Percentiles rank a stretch among this genome's conserved stretches.
phyloP scores from a whole-genome alignment of 2,329 filamentous ascomycete genomes.

The Ascochyta clinopodiicola region DNA sequence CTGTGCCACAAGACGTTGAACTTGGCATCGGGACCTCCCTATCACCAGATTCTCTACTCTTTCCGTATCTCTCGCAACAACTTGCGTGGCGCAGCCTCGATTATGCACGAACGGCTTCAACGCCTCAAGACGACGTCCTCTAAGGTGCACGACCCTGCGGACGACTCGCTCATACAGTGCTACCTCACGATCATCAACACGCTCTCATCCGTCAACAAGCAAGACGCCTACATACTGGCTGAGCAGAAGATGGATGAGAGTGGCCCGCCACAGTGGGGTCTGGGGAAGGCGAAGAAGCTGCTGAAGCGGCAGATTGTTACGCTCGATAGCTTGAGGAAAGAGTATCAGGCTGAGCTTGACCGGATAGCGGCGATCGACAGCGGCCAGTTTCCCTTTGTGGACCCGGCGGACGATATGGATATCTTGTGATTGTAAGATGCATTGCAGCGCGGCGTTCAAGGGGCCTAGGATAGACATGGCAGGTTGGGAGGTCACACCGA shows the following conservation, averaged over 20 bases:
- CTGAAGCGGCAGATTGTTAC: constrained; percentile 79
- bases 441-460: constrained; percentile 34
- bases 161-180: constrained; percentile 69
- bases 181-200: constrained; percentile 94
- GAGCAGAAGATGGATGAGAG: constrained; percentile 55
- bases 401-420: constrained; percentile 45
- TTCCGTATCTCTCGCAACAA: constrained; percentile 86
- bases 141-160: constrained; percentile 53
- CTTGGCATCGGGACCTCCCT: constrained; percentile 68
- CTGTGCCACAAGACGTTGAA: constrained; percentile 74
- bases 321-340: constrained; percentile 81
- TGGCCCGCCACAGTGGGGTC: constrained; percentile 35
- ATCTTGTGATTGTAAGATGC: constrained; percentile 37
- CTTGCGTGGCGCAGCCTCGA: constrained; percentile 76
- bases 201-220: constrained; percentile 80
- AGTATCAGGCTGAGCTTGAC: constrained; percentile 91
- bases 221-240: constrained; percentile 81
- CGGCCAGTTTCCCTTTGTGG: constrained; percentile 81
- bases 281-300: constrained; percentile 45
- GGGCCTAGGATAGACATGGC: constrained; percentile 1
- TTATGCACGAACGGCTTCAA: constrained; percentile 63
- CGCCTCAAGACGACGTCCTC: constrained; percentile 54
- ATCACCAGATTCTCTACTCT: constrained; percentile 88
- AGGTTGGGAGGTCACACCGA: background rate
- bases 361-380: constrained; percentile 85